phyloP scores from a whole-genome alignment of 2,329 filamentous ascomycete species.

The Gnomoniopsis sp. region DNA sequence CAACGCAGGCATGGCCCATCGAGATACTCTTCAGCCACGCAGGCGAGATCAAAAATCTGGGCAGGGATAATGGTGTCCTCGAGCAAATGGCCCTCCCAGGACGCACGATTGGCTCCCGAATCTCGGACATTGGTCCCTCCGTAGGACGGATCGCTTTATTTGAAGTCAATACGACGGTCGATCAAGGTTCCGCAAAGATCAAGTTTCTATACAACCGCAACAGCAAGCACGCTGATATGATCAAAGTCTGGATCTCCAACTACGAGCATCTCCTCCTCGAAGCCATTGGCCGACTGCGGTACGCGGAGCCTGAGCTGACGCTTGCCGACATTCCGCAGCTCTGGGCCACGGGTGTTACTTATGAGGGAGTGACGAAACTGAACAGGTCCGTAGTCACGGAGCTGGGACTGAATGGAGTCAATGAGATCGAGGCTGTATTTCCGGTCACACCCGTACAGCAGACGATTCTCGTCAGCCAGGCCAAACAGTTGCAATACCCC shows the following conservation, averaged over 20 bases:
- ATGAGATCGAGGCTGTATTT: slow-evolving; percentile 46
- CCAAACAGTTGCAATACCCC: slow-evolving; percentile 21
- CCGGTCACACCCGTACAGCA: slow-evolving; percentile 48
- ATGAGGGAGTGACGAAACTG: slow-evolving; percentile 42
- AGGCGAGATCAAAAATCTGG: slow-evolving; percentile 46
- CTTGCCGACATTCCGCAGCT: slow-evolving; percentile 47
- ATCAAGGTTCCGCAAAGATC: slow-evolving; percentile 41
- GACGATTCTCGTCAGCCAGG: slow-evolving; percentile 45
- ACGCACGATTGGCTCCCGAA: slow-evolving; percentile 33
- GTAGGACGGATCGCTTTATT: slow-evolving; percentile 50
- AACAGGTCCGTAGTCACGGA: slow-evolving; percentile 38
- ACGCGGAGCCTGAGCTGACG: slow-evolving; percentile 44
- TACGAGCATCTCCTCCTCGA: slow-evolving; percentile 46
- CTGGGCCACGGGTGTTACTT: slow-evolving; percentile 34
- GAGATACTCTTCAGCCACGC: slow-evolving; percentile 58
- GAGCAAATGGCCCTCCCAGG: slow-evolving; percentile 42
- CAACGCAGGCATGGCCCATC: slow-evolving; percentile 42
- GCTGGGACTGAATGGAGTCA: slow-evolving; percentile 37
- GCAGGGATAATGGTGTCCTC: slow-evolving; percentile 46
- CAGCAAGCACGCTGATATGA: slow-evolving; percentile 39
- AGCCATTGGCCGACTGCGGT: slow-evolving; percentile 37
- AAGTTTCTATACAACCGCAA: slow-evolving; percentile 42
- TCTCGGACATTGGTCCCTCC: slow-evolving; percentile 40
- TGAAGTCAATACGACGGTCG: slow-evolving; percentile 46
- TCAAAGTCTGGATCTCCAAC: slow-evolving; percentile 42